These are phyloP conservation scores for Acidiella bohemica DNA, from an alignment of 495 filamentous ascomycete genomes.

Conservation along the genomic window DNA sequence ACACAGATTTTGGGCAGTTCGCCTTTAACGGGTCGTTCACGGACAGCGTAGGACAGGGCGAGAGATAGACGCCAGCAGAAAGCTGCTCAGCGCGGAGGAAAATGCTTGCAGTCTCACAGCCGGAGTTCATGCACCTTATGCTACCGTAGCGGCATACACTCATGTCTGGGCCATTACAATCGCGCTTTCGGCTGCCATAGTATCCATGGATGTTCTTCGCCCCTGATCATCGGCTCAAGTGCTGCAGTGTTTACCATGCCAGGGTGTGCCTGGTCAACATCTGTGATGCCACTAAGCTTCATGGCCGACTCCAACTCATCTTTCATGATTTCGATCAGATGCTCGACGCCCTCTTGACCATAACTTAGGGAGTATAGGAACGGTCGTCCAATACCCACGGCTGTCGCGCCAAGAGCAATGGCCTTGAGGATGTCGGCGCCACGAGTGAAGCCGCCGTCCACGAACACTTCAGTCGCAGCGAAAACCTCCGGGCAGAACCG, in stretches of 20 bases:
- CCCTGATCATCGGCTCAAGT: not conserved
- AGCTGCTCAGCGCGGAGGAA: too few relatives aligned
- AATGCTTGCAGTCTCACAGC: too few relatives aligned
- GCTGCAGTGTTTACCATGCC: conserved; percentile 3
- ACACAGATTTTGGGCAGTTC: too few relatives aligned
- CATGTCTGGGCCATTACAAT: too few relatives aligned
- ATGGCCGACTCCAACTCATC: conserved; percentile 3
- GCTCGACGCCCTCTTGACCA: conserved; percentile 17
- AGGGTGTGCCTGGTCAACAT: conserved; percentile 4
- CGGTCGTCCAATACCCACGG: conserved; percentile 14
- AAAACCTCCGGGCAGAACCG: conserved; percentile 45
- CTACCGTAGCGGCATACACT: too few relatives aligned
- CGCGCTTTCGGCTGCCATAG: too few relatives aligned
- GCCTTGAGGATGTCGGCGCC: conserved; percentile 12
- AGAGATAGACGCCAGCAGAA: too few relatives aligned
- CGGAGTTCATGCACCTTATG: too few relatives aligned
- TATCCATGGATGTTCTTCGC: not conserved
- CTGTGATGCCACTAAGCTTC: conserved; percentile 8
- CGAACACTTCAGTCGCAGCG: conserved; percentile 43
- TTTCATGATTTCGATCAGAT: conserved; percentile 19
- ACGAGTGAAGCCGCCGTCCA: conserved; percentile 38
- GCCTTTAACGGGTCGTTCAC: too few relatives aligned
- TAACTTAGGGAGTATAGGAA: conserved; percentile 11
- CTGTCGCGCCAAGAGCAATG: conserved; percentile 12
- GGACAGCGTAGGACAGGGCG: too few relatives aligned